Evolutionary conservation across 2,329 filamentous ascomycete species (phyloP), one percentile per base, ranked within the genome.

Genomic region (Colletotrichum destructivum): DNA sequence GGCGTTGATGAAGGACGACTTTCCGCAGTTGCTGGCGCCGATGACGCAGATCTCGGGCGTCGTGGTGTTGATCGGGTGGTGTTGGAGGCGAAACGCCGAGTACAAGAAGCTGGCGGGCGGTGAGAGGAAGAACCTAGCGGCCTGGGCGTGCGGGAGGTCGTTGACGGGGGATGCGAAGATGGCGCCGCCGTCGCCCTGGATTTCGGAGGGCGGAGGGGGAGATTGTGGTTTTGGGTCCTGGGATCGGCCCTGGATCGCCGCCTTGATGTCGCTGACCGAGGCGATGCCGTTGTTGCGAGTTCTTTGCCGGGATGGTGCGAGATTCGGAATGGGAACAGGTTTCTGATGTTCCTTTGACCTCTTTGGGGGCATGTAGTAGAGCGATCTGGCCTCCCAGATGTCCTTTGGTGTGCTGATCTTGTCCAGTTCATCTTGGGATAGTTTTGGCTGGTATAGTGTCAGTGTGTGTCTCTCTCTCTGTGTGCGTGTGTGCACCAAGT

Each of bases 21-120:
- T 97, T 78, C 94, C 94, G 52, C 95, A 94, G 79, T 97, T 97
- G 75, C 94, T 95, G 77, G 95, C 94, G 54, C 94, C 94, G 47
- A 97, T 90, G 56, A 97, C 88, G 78, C 94, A 92, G 62, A 97
- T 88, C 74, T 91, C 89, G 55, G 89, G 89, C 4, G 86, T 81
- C 73, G 83, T 82, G 31, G 84, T 84, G 78, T 90, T 90, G 75
- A 83, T 77, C 40, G 82, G 83, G 71, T 90, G 83, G 76, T 87
- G 77, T 64, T 85, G 82, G 73, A 89, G 85, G 55, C 78, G 76
- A 47, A 83, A 83, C 21, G 86, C 86, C 18, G 86, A 86, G 81
- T 88, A 89, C 74, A 90, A 82, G 73, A 88, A 85, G 15, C 38
- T 57, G 18, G 69, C 69, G 23, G 65, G 59, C 49, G 69, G 69